Base-by-base conservation (phyloP, 805 yeast species). In the Wickerhamomyces rabaulensis region DNA sequence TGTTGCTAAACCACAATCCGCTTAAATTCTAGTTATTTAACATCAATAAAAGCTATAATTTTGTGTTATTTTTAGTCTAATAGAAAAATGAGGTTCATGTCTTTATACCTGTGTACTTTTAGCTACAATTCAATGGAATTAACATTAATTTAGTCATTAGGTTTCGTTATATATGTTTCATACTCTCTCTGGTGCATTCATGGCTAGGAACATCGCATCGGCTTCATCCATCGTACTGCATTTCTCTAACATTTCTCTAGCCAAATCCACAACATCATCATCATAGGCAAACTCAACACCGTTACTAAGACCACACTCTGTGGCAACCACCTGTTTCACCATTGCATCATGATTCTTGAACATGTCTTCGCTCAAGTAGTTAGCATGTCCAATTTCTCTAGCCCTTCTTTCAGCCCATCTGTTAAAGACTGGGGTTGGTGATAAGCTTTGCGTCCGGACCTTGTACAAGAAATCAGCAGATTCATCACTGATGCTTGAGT, bases 161-260 rank as follows among this genome's bases (percentile, higher is more conserved):
- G 31, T n/a, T n/a, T 33, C 20, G 20, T 33, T 17, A 16, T 5
- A 33, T 9, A 8, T 17, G 9, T 33, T 33, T 16, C 20, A 33
- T 16, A 33, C 17, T 8, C 31, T 27, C n/a, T 33, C 20, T 16
- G 66, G 82, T 74, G 39, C 23, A 20, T 36, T 50, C 80, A 87
- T 84, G 48, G 87, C 79, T 48, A 76, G 67, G 60, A 79, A 87
- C 51, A 88, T 66, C 44, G 80, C 78, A 62, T 89, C 95, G 1
- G 89, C 88, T 54, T 87, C 95, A 52, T 85, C 90, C 56, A 82
- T 82, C 4, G 88, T 84, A 10, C 82, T 76, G 49, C 82, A 79
- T 23, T 75, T 72, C 48, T 82, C 88, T 45, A 89, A 67, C 17
- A 88, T 75, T 51, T 82, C 87, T 51, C 88, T 70, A 0, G 95